These are phyloP conservation scores for Austroboletus novae-zelandiae DNA, from an alignment of 1,284 basidiomycete species.

Conservation along the genomic window DNA sequence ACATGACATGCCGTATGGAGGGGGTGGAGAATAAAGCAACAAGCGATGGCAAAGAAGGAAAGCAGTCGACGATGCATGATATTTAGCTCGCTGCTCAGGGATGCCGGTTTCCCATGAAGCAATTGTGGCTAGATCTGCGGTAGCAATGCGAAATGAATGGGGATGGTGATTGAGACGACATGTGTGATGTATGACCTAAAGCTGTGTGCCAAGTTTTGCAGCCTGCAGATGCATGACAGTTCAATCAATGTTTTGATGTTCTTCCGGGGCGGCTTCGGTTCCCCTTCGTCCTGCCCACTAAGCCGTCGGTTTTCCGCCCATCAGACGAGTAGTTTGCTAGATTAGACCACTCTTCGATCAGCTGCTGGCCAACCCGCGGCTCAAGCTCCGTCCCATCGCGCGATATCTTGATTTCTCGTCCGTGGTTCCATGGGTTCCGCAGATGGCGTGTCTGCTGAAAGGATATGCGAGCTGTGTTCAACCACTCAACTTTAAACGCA, in stretches of 20 bases:
- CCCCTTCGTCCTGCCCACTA: too few species aligned
- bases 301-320: neutral
- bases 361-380: conserved; percentile 68
- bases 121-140: neutral
- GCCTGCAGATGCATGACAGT: too few species aligned
- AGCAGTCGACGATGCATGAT: too few species aligned
- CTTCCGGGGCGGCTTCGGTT: neutral
- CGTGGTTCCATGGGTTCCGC: conserved; percentile 92
- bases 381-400: conserved; percentile 92
- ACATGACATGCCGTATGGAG: neutral
- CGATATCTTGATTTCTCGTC: conserved; percentile 88
- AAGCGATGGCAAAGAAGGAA: too few species aligned
- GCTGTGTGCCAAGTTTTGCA: too few species aligned
- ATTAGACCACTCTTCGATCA: conserved; percentile 77
- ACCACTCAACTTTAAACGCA: conserved; percentile 85
- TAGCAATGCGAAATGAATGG: conserved; percentile 10
- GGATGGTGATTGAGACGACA: conserved; percentile 2
- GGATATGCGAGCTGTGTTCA: conserved; percentile 71
- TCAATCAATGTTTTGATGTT: too few species aligned
- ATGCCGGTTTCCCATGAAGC: neutral
- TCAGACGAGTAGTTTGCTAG: conserved; percentile 22
- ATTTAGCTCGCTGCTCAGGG: too few species aligned
- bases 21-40: too few species aligned
- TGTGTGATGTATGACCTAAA: too few species aligned
- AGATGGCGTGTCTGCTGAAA: conserved; percentile 78